Base-by-base conservation (phyloP, 164 flowering plant genomes). In the Aristolochia fimbriata region DNA sequence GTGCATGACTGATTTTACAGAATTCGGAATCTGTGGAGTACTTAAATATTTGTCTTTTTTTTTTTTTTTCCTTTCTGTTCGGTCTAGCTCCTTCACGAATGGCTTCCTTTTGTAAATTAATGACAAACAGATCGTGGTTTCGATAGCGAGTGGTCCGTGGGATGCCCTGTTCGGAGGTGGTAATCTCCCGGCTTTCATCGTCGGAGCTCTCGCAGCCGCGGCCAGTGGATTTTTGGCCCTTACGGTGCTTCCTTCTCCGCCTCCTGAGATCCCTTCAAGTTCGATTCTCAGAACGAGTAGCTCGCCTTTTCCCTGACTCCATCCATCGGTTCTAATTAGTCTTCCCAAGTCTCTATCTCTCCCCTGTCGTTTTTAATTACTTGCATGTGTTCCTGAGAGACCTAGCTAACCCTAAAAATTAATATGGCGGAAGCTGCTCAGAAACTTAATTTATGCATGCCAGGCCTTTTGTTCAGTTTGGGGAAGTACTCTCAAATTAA, bases 161-260 rank as follows among this genome's bases (percentile, higher is more conserved):
- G 94, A 87, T 51, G 77, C 73, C 1, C 4, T 72, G 6, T 84
- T 83, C 56, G 94, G 91, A 41, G 91, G 94, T 0, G 83, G 94
- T 0, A 83, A 87, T 66, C 61, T 87, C 12, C 90, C 89, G 20
- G 87, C 89, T 1, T 84, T 86, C 50, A 69, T 82, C 12, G 72
- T 76, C 20, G 90, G 83, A 21, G 82, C 85, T 0, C 56, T 84
- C 0, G 78, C 85, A 1, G 90, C 90, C 0, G 72, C 74, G 0
- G 66, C 57, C 0, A 82, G 89, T 55, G 85, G 82, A 1, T 19
- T 86, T 0, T 50, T 79, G 1, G 85, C 87, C 0, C 60, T 82
- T 15, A 62, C 73, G 6, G 2, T 80, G 72, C 80, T 86, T 0
- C 93, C 63, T 48, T 60, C 63, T 47, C 63, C 45, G 11, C 23